phyloP scores from a whole-genome alignment of 257 asterid genomes.

The Mentha longifolia region DNA sequence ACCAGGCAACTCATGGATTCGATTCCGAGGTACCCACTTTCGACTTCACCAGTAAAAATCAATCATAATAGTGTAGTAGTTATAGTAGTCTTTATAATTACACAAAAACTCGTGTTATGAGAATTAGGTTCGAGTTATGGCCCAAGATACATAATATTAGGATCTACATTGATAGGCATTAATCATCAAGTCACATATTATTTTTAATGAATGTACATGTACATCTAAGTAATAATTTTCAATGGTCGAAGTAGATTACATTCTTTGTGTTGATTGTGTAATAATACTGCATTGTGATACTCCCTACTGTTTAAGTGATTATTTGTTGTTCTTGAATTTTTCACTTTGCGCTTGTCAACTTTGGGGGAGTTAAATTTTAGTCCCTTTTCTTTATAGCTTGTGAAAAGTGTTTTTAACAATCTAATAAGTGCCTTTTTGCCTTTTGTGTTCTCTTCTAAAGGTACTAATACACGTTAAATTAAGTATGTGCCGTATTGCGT shows the following conservation, averaged over 20 bases:
- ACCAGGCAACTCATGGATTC: slow-evolving; percentile 73
- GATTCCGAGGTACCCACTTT: slow-evolving; percentile 78
- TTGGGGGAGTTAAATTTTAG: neutral
- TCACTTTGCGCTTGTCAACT: too few relatives aligned
- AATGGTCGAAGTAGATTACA: neutral
- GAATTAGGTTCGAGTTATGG: too few relatives aligned
- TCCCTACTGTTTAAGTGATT: too few relatives aligned
- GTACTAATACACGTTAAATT: neutral
- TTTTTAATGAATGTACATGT: neutral
- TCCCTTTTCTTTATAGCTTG: neutral
- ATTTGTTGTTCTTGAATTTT: too few relatives aligned
- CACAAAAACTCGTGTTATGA: too few relatives aligned
- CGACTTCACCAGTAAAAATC: slow-evolving; percentile 30
- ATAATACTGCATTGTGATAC: too few relatives aligned
- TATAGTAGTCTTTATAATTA: too few relatives aligned
- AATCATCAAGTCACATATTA: too few relatives aligned
- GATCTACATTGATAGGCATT: too few relatives aligned
- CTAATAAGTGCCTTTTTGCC: neutral
- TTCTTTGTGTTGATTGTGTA: too few relatives aligned
- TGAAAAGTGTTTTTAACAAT: neutral
- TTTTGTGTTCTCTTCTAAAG: neutral
- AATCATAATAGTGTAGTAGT: neutral
- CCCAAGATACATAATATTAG: too few relatives aligned
- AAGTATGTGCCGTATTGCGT: too few relatives aligned
- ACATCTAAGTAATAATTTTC: neutral